Percentiles rank a stretch among this genome's conserved stretches.
These are phyloP conservation scores for Prunella vulgaris DNA, from an alignment of 257 asterid genomes.

Conservation along the genomic window DNA sequence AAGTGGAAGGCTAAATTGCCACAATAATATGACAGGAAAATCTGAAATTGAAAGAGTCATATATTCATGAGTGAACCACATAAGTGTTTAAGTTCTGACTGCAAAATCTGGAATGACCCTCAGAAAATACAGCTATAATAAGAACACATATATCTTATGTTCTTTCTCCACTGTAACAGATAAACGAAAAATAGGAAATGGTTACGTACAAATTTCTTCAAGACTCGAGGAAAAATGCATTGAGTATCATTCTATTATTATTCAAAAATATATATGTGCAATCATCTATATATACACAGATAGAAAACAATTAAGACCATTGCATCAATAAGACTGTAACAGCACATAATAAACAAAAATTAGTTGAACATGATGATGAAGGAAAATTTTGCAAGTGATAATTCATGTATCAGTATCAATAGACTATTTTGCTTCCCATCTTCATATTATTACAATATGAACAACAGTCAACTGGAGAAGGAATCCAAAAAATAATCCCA, in stretches of 20 bases:
- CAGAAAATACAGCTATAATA: not conserved
- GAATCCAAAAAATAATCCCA: not conserved
- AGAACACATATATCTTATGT: not conserved
- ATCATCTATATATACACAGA: too few relatives aligned
- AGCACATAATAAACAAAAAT: not conserved
- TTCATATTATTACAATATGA: not conserved
- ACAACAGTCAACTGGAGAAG: not conserved
- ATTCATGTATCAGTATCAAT: too few relatives aligned
- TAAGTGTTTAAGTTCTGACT: not conserved
- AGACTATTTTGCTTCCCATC: not conserved
- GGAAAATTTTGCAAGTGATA: not conserved
- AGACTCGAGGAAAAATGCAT: not conserved
- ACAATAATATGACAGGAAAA: not conserved
- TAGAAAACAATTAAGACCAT: not conserved
- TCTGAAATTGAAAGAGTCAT: not conserved
- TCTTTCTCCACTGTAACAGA: not conserved
- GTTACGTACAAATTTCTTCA: too few relatives aligned
- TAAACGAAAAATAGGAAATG: too few relatives aligned
- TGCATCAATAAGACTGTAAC: not conserved
- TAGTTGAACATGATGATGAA: not conserved
- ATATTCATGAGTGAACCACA: not conserved
- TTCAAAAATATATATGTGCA: not conserved
- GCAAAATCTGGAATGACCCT: not conserved
- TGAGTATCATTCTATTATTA: not conserved
- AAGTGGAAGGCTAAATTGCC: conserved; percentile 1